Percentiles rank a stretch among this genome's conserved stretches.
Evolutionary conservation across 768 basidiomycete genomes (phyloP).

Genomic region (Crepidotus variabilis): DNA sequence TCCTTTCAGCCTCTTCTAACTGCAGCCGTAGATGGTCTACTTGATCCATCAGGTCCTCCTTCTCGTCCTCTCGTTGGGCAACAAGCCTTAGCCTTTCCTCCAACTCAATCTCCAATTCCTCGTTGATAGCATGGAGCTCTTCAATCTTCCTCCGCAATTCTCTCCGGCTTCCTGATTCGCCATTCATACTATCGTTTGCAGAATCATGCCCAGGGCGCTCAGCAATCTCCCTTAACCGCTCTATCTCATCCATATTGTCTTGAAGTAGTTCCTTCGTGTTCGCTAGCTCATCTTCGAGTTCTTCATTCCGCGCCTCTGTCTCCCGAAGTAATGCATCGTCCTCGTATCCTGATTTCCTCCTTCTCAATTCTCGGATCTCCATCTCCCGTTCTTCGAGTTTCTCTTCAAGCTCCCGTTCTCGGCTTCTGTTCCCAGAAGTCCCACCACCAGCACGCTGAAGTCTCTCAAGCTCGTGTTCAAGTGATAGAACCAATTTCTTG

Average conservation of each 20-base stretch:
- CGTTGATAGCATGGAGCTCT: slow-evolving; percentile 60
- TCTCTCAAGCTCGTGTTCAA: slow-evolving; percentile 76
- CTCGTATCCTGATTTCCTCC: slow-evolving; percentile 36
- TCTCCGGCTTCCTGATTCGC: slow-evolving; percentile 36
- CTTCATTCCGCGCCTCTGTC: slow-evolving; percentile 56
- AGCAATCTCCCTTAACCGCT: slow-evolving; percentile 65
- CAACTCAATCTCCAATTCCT: slow-evolving; percentile 52
- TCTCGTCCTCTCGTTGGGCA: slow-evolving; percentile 62
- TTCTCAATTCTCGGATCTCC: slow-evolving; percentile 63
- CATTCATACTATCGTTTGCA: slow-evolving; percentile 31
- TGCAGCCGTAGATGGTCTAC: slow-evolving; percentile 60
- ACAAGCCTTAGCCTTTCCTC: slow-evolving; percentile 59
- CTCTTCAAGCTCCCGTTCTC: slow-evolving; percentile 76
- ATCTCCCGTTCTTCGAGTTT: slow-evolving; percentile 69
- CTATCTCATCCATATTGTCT: slow-evolving; percentile 84
- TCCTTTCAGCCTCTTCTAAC: slow-evolving; percentile 61
- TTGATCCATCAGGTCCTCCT: slow-evolving; percentile 65
- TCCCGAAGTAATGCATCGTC: slow-evolving; percentile 55
- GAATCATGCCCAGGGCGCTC: slow-evolving; percentile 49
- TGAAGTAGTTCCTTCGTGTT: slow-evolving; percentile 64
- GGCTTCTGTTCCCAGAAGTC: slow-evolving; percentile 29
- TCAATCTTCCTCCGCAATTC: slow-evolving; percentile 44
- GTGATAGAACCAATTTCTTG: slow-evolving; percentile 82
- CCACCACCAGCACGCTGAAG: slow-evolving; percentile 49
- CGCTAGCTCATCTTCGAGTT: slow-evolving; percentile 73